Percentiles rank a stretch among this genome's conserved stretches.
Conservation (phyloP, 768 basidiomycete species). For the Boletellus emodensis region DNA sequence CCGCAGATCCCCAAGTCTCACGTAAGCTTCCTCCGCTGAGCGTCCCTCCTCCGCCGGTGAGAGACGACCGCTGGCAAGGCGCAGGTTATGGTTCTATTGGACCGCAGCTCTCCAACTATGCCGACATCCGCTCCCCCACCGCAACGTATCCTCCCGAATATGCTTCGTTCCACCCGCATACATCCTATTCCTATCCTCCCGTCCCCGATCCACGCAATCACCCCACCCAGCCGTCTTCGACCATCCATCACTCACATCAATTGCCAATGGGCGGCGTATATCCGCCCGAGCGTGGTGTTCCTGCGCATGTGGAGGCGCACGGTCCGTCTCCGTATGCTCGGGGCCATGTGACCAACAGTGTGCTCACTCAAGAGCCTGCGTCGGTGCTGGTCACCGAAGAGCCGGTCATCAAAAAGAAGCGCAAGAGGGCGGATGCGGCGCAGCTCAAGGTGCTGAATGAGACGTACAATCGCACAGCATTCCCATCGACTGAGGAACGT, state of each 20-base stretch:
- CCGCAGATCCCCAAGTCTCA: conserved; percentile 46
- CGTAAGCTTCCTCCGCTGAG: conserved; percentile 57
- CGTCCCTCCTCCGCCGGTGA: conserved; percentile 37
- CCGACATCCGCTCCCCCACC: conserved; percentile 58
- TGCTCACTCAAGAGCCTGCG: conserved; percentile 33
- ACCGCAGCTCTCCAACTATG: conserved; percentile 34
- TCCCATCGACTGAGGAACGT: conserved; percentile 87
- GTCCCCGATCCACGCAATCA: conserved; percentile 37
- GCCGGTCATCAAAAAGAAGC: conserved; percentile 81
- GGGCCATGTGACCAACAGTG: conserved; percentile 28
- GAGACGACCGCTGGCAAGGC: conserved; percentile 48
- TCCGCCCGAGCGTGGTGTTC: conserved; percentile 33
- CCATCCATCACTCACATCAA: conserved; percentile 26
- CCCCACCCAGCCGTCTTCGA: conserved; percentile 20
- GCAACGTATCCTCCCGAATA: conserved; percentile 59
- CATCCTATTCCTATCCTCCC: conserved; percentile 31
- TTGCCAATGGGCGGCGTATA: conserved; percentile 26
- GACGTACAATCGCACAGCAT: conserved; percentile 76
- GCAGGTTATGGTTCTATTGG: conserved; percentile 36
- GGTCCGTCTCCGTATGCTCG: conserved; percentile 53
- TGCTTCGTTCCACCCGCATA: conserved; percentile 40
- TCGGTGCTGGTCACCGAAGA: conserved; percentile 46
- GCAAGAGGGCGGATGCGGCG: conserved; percentile 77
- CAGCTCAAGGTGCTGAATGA: conserved; percentile 81
- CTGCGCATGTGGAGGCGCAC: conserved; percentile 37